Evolutionary conservation across 2,329 filamentous ascomycete species (phyloP), one percentile per base, ranked within the genome.

Genomic region (Metarhizium sp.): DNA sequence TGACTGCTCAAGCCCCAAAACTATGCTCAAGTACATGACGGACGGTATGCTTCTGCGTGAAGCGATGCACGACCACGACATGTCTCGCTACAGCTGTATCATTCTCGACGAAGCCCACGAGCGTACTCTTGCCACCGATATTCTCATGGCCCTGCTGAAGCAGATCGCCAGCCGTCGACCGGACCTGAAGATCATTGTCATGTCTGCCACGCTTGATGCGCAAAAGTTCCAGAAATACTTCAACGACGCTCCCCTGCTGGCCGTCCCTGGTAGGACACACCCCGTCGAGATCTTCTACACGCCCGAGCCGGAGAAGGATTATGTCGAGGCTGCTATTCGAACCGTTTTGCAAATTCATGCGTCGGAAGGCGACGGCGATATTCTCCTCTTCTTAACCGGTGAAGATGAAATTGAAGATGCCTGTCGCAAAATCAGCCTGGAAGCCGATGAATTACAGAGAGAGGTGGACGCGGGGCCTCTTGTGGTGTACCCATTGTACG

Each of bases 231-330:
- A 97, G 72, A 86, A 85, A 58, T 99, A 99, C 75, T 99, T 99
- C 77, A 89, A 91, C 73, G 84, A 96, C 64, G 94, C 94, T 4
- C 94, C 94, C 6, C 79, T 99, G 45, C 83, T 99, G 53, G 90
- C 92, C 29, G 94, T 99, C 2, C 94, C 94, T 40, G 94, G 94
- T 68, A 86, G 94, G 71, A 99, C 94, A 20, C 87, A 96, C 69
- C 92, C 94, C 6, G 94, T 99, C 66, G 92, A 99, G 75, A 95
- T 99, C 60, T 99, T 95, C 73, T 99, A 99, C 74, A 99, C 94
- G 2, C 90, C 91, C 1, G 92, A 97, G 70, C 90, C 94, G 18
- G 94, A 97, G 75, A 84, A 89, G 65, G 94, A 99, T 69, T 99
- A 99, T 67, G 88, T 99, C 48, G 94, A 99, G 75, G 92, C 92